Conservation (phyloP, 805 yeast genomes). For the Barnettozyma vustinii region DNA sequence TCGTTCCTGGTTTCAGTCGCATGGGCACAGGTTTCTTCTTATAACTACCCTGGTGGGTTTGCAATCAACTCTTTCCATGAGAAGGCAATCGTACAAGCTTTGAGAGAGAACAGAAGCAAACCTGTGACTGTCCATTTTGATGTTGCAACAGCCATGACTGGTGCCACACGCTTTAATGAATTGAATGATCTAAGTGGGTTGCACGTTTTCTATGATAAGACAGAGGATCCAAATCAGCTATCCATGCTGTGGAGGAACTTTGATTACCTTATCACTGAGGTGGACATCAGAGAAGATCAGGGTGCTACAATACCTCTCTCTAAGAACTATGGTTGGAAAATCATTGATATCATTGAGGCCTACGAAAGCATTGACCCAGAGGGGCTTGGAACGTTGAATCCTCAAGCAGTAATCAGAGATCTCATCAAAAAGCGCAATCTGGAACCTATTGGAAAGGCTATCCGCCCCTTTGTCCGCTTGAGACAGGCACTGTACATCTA, state of each 20-base stretch:
- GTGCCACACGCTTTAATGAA: constrained; percentile 73
- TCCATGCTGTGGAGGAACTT: constrained; percentile 39
- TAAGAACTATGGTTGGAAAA: constrained; percentile 37
- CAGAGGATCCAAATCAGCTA: constrained; percentile 48
- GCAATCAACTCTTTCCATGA: constrained; percentile 56
- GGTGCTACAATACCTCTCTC: constrained; percentile 20
- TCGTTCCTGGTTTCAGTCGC: constrained; percentile 39
- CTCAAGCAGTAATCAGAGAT: constrained; percentile 4
- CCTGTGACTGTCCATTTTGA: constrained; percentile 56
- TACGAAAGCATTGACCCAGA: constrained; percentile 35
- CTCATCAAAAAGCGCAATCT: constrained; percentile 9
- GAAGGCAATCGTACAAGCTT: constrained; percentile 24
- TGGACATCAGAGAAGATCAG: constrained; percentile 8
- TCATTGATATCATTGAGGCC: constrained; percentile 33
- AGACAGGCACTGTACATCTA: constrained; percentile 13
- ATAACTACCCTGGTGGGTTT: constrained; percentile 86
- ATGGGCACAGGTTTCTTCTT: constrained; percentile 58
- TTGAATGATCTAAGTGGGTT: constrained; percentile 28
- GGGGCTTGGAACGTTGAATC: constrained; percentile 12
- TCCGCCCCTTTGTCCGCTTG: constrained; percentile 12
- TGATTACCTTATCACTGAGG: constrained; percentile 45
- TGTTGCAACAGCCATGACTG: constrained; percentile 81
- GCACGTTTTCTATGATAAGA: constrained; percentile 59
- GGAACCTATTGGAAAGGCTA: constrained; percentile 11
- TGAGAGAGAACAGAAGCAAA: background rate